These are phyloP conservation scores for Curvularia eragrostidis DNA, from an alignment of 2,329 filamentous ascomycete genomes.

Conservation along the genomic window DNA sequence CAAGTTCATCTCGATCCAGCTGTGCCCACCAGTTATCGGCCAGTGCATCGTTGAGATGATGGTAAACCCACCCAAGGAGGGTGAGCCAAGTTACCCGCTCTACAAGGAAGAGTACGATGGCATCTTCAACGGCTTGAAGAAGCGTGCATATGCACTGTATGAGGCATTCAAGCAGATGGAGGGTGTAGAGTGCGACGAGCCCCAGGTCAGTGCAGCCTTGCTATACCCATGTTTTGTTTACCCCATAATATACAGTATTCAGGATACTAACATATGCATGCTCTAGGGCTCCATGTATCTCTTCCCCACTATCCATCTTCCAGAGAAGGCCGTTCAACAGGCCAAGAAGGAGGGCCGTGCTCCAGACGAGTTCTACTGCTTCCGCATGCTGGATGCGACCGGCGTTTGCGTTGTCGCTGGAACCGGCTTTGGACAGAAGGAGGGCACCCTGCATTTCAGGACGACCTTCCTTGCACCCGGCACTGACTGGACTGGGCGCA, in stretches of 20 bases:
- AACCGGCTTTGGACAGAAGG: constrained; percentile 91
- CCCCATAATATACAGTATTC: not conserved
- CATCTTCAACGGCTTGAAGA: constrained; percentile 79
- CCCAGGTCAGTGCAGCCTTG: constrained; percentile 61
- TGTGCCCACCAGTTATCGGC: constrained; percentile 92
- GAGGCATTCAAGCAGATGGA: constrained; percentile 94
- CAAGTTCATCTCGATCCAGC: constrained; percentile 97
- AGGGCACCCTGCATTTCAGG: constrained; percentile 89
- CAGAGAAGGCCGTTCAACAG: constrained; percentile 76
- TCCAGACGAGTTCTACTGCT: constrained; percentile 93
- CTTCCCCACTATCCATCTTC: constrained; percentile 89
- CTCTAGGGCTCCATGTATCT: constrained; percentile 89
- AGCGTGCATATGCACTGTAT: constrained; percentile 84
- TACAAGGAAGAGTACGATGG: constrained; percentile 85
- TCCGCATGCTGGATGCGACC: constrained; percentile 88
- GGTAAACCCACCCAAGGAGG: constrained; percentile 89
- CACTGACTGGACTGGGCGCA: constrained; percentile 89
- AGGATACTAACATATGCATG: constrained; percentile 2
- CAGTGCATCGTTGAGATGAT: constrained; percentile 97
- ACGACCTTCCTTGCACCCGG: constrained; percentile 97
- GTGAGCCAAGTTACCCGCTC: constrained; percentile 81
- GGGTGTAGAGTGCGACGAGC: constrained; percentile 86
- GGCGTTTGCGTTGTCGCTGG: constrained; percentile 95
- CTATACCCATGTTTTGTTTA: not conserved
- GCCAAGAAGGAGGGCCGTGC: constrained; percentile 74